Evolutionary conservation across 2,329 filamentous ascomycete species (phyloP).

Genomic region (Trichoderma sp.): DNA sequence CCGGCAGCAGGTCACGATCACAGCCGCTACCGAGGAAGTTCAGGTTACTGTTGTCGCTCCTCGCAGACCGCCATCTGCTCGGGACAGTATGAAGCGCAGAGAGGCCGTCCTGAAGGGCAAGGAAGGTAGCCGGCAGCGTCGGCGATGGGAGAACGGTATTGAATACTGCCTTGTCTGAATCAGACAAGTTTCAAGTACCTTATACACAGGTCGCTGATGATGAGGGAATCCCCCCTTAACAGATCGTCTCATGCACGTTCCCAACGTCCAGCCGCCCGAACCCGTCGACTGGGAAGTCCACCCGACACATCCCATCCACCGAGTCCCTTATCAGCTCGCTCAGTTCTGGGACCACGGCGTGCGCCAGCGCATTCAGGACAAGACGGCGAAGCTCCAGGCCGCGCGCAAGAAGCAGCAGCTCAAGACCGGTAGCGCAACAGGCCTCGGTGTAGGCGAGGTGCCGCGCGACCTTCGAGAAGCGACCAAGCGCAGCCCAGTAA

Average conservation of each 20-base stretch:
- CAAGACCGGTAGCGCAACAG: conserved; percentile 41
- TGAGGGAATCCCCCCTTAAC: conserved; percentile 3
- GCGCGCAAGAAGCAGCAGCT: conserved; percentile 48
- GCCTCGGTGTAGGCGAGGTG: conserved; percentile 55
- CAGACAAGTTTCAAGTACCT: background rate
- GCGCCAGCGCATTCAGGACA: conserved; percentile 50
- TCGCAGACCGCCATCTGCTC: conserved; percentile 46
- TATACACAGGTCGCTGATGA: conserved; percentile 6
- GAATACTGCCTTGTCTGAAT: background rate
- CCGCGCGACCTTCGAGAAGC: conserved; percentile 77
- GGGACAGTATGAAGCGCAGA: conserved; percentile 59
- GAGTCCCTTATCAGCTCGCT: conserved; percentile 86
- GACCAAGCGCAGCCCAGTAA: conserved; percentile 75
- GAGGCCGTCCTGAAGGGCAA: conserved; percentile 84
- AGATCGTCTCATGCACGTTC: conserved; percentile 86
- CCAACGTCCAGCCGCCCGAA: conserved; percentile 78
- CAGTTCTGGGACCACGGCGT: conserved; percentile 71
- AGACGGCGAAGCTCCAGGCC: conserved; percentile 40
- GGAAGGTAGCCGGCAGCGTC: conserved; percentile 80
- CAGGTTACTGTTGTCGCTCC: conserved; percentile 21
- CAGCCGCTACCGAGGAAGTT: background rate
- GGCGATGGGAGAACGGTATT: conserved; percentile 92
- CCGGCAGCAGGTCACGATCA: conserved; percentile 6
- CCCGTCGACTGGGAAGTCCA: conserved; percentile 79
- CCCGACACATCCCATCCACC: conserved; percentile 74